Evolutionary conservation across 1,139 yeast genomes (phyloP), one percentile per base, ranked within the genome.

Genomic region (Hansenula lynferdii): DNA sequence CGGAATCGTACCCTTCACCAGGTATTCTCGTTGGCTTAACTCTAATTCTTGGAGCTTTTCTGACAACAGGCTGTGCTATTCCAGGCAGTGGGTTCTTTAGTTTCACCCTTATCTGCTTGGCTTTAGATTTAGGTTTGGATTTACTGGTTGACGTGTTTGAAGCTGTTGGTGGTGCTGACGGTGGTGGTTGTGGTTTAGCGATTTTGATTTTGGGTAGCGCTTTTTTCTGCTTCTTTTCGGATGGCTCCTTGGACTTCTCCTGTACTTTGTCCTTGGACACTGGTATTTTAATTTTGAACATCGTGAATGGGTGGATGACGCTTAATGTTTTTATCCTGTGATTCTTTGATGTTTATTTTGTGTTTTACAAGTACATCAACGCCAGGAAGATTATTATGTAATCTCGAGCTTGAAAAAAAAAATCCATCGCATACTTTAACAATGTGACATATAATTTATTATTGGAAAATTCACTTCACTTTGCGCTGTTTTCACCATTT

Each of bases 1-100:
- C 98, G 1, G 96, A 85, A 57, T 92, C 98, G 60, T 92, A 92
- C 0, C 97, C 97, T 51, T 90, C 96, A 1, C 96, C 96, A 0
- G 96, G 95, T 9, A 84, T 72, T 48, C 95, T 65, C 0, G 86
- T 82, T 0, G 95, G 95, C 54, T 86, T 87, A 40, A 90, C 80
- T 45, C 94, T 66, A 39, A 87, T 80, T 33, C 80, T 67, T 0
- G 92, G 90, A 0, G 79, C 67, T 35, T 57, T 58, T 40, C 54
- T 46, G 24, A 45, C 32, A 3, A 16, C n/a, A 5, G 28, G 31
- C 11, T 27, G 32, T 4, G 31, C 17, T 4, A 23, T 48, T 49
- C 42, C 56, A 54, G 20, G 44, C 32, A 36, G 45, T 50, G 12
- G 58, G 49, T 18, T 48, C 50, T n/a, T 42, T 47, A 12, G 34